These are phyloP conservation scores for Hymenotorrendiella dingleyae DNA, from an alignment of 2,329 filamentous ascomycete genomes.

Conservation along the genomic window DNA sequence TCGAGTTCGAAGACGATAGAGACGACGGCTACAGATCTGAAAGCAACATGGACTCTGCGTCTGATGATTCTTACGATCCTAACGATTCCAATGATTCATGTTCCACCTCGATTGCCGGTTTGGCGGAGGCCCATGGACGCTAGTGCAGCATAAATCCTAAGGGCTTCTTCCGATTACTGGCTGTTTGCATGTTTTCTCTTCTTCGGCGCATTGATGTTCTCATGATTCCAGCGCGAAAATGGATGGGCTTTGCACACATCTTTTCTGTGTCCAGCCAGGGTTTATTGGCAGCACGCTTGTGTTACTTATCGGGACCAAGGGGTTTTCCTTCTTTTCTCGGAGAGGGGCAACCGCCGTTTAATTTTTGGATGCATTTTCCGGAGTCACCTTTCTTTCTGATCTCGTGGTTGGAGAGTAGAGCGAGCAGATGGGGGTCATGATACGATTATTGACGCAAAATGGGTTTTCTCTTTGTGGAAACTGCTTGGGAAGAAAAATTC, in stretches of 20 bases:
- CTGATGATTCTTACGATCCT: constrained; percentile 19
- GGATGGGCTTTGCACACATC: background rate
- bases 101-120: constrained; percentile 14
- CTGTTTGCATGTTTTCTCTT: constrained; percentile 14
- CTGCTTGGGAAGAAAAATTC: background rate
- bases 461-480: constrained; percentile 1
- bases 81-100: constrained; percentile 21
- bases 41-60: constrained; percentile 14
- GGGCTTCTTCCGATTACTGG: constrained; percentile 5
- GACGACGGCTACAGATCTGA: constrained; percentile 11
- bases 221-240: constrained; percentile 17
- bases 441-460: constrained; percentile 3
- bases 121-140: constrained; percentile 24
- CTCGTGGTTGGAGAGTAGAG: background rate
- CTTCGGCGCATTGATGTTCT: constrained; percentile 17
- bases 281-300: constrained; percentile 1
- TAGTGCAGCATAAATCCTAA: constrained; percentile 31
- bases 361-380: constrained; percentile 3
- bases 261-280: background rate
- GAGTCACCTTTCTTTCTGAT: constrained; percentile 4
- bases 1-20: constrained; percentile 3
- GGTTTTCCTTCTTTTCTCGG: background rate
- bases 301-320: constrained; percentile 1
- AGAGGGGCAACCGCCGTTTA: background rate
- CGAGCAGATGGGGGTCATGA: background rate